Evolutionary conservation across 1,139 yeast genomes (phyloP).

Genomic region (Candida buenavistaensis): DNA sequence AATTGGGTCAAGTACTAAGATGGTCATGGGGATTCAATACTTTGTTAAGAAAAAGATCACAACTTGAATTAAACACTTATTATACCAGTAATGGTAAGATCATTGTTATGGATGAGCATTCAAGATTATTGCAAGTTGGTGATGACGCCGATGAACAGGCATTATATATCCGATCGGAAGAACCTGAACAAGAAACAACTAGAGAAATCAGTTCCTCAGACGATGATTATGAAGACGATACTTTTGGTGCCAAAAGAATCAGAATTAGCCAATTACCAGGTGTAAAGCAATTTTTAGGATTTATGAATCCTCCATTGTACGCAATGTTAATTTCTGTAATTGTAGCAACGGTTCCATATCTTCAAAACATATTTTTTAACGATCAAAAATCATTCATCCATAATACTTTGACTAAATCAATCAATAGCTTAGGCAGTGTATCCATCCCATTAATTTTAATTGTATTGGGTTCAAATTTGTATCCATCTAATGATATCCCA

Average conservation of each 20-base stretch:
- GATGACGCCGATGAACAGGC: constrained; percentile 9
- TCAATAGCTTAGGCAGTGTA: constrained; percentile 78
- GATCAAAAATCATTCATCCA: constrained; percentile 53
- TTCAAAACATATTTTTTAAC: constrained; percentile 66
- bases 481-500: constrained; percentile 65
- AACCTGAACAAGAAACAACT: constrained; percentile 13
- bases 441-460: constrained; percentile 83
- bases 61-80: constrained; percentile 39
- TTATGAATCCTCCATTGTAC: constrained; percentile 95
- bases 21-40: constrained; percentile 95
- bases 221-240: constrained; percentile 5
- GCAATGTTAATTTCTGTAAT: constrained; percentile 83
- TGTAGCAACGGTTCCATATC: constrained; percentile 76
- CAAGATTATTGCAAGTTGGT: constrained; percentile 8
- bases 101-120: constrained; percentile 12
- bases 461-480: constrained; percentile 74
- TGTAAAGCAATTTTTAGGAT: constrained; percentile 32
- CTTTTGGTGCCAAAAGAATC: neutral
- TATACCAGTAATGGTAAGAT: constrained; percentile 16
- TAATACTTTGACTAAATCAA: constrained; percentile 74
- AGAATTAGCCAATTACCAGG: constrained; percentile 12
- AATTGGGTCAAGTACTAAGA: constrained; percentile 77
- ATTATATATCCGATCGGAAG: constrained; percentile 8
- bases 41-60: constrained; percentile 54
- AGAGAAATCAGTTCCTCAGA: constrained; percentile 12